phyloP scores from a whole-genome alignment of 495 filamentous ascomycete genomes.

The Neurospora sp. region DNA sequence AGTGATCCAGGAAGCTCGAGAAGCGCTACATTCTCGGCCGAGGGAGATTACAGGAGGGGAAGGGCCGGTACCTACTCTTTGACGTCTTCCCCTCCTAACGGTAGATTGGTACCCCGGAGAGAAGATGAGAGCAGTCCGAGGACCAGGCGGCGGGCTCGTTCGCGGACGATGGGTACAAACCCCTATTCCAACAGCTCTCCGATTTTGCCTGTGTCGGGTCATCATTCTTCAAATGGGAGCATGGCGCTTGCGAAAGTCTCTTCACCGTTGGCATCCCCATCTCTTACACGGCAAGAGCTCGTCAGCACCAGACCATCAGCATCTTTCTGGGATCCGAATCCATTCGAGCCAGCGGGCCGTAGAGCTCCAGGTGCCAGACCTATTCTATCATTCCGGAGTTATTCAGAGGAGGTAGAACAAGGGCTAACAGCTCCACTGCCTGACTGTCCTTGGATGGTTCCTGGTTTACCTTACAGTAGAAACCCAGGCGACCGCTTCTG shows the following conservation, averaged over 20 bases:
- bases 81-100: constrained; percentile 18
- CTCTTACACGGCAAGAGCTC: constrained; percentile 11
- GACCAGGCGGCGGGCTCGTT: constrained; percentile 11
- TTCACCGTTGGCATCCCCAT: constrained; percentile 7
- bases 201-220: neutral
- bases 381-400: constrained; percentile 23
- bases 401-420: constrained; percentile 23
- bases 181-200: constrained; percentile 8
- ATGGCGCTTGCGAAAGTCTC: constrained; percentile 14
- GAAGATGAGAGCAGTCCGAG: constrained; percentile 7
- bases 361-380: constrained; percentile 8
- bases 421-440: constrained; percentile 24
- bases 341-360: constrained; percentile 16
- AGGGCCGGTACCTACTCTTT: constrained; percentile 20
- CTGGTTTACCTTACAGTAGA: constrained; percentile 5
- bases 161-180: constrained; percentile 13
- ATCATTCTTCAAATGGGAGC: constrained; percentile 5
- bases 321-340: constrained; percentile 20
- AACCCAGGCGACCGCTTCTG: constrained; percentile 27
- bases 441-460: constrained; percentile 27
- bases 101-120: constrained; percentile 14
- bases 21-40: constrained; percentile 27
- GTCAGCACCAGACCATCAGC: constrained; percentile 10
- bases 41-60: constrained; percentile 9
- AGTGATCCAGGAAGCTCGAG: constrained; percentile 18